A percentile compares a stretch with the other conserved stretches of the same genome.
These are phyloP conservation scores for Leishmania amazonensis DNA, from an alignment of 208 protist genomes.

Conservation along the genomic window DNA sequence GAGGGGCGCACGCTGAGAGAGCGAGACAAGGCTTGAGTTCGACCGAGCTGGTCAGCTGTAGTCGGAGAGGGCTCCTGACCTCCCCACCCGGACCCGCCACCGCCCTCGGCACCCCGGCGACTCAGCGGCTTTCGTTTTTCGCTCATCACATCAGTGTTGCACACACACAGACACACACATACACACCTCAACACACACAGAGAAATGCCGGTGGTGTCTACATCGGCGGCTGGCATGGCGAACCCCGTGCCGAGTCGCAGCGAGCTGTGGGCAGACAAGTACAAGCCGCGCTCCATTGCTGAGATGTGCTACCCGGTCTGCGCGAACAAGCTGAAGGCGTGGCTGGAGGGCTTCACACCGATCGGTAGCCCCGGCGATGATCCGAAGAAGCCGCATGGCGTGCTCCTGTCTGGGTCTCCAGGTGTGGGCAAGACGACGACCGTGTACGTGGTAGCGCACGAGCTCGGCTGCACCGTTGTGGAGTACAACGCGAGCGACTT, in stretches of 20 bases:
- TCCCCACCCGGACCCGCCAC: not conserved
- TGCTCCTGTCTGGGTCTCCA: constrained; percentile 96
- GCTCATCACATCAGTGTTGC: not conserved
- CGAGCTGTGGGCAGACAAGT: constrained; percentile 98
- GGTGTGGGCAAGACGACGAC: constrained; percentile 99
- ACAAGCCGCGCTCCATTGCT: constrained; percentile 85
- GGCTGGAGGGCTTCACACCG: constrained; percentile 90
- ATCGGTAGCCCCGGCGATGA: constrained; percentile 42
- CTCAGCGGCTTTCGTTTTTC: not conserved
- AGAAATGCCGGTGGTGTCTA: not conserved
- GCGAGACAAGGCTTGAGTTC: not conserved
- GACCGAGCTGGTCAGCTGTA: constrained; percentile 2
- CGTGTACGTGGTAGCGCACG: constrained; percentile 90
- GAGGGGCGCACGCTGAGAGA: not conserved
- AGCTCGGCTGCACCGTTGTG: constrained; percentile 91
- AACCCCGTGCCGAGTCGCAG: constrained; percentile 5
- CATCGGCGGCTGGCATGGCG: constrained; percentile 8
- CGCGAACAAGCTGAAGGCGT: constrained; percentile 90
- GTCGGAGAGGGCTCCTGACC: not conserved
- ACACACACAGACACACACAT: not conserved
- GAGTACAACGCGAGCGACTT: constrained; percentile 99
- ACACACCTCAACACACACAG: no score
- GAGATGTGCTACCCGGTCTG: constrained; percentile 94
- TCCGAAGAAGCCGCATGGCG: constrained; percentile 66
- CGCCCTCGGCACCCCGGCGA: not conserved